phyloP scores from a whole-genome alignment of 345 rosid species.

The Erodium maritimum region DNA sequence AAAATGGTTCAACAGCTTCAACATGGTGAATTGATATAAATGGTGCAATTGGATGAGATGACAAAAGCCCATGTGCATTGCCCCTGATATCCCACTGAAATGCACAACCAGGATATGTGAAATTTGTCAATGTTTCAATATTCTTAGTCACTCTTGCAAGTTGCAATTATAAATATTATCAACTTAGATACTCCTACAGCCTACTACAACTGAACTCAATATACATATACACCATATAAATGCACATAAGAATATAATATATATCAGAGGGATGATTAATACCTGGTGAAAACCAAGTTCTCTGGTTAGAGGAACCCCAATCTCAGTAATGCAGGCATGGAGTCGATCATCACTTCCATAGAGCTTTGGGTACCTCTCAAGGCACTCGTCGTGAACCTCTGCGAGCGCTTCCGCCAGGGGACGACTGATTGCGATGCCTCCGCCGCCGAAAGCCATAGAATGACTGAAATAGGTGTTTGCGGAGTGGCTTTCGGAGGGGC shows the following conservation, averaged over 20 bases:
- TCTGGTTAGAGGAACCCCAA: constrained; percentile 72
- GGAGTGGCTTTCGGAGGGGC: constrained; percentile 82
- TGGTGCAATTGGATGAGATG: constrained; percentile 77
- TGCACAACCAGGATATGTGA: background rate
- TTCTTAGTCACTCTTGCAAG: background rate
- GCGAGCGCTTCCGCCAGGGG: constrained; percentile 69
- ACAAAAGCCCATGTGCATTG: constrained; percentile 62
- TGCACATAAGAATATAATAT: too few species aligned
- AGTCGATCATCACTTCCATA: constrained; percentile 81
- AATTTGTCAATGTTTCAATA: background rate
- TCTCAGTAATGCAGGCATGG: constrained; percentile 85
- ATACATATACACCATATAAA: too few species aligned
- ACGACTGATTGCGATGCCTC: constrained; percentile 81
- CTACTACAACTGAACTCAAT: too few species aligned
- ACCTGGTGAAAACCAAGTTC: constrained; percentile 97
- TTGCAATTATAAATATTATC: constrained; percentile 5
- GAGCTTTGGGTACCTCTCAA: too few species aligned
- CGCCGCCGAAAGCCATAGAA: constrained; percentile 91
- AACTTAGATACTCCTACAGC: constrained; percentile 8
- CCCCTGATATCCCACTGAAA: constrained; percentile 95
- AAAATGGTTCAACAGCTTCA: constrained; percentile 76
- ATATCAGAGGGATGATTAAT: constrained; percentile 27
- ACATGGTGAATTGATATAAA: constrained; percentile 82
- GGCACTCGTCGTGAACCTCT: constrained; percentile 48
- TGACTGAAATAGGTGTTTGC: constrained; percentile 81